Percentiles rank a stretch among this genome's conserved stretches.
phyloP scores from a whole-genome alignment of 345 rosid species.

The Gossypium longicalyx region DNA sequence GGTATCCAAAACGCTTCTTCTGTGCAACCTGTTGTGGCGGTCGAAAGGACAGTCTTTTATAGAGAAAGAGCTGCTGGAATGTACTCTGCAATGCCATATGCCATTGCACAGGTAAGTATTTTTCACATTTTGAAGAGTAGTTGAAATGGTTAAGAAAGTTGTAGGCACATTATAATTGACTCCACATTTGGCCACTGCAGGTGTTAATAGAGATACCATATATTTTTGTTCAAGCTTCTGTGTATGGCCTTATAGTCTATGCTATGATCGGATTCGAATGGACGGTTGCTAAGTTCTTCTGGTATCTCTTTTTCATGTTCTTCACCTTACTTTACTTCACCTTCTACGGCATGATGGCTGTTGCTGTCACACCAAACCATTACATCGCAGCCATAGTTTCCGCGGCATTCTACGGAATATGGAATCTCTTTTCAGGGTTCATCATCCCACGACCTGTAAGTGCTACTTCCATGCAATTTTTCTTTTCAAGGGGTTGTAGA shows the following conservation, averaged over 20 bases:
- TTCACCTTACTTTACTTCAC: conserved; percentile 63
- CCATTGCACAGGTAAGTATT: conserved; percentile 42
- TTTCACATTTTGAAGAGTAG: neutral
- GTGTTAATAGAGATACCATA: conserved; percentile 60
- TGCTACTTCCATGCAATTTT: neutral
- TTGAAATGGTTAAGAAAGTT: neutral
- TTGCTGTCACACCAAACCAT: conserved; percentile 61
- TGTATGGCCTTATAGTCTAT: conserved; percentile 48
- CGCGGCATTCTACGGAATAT: conserved; percentile 42
- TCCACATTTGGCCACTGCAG: conserved; percentile 29
- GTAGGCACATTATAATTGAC: neutral
- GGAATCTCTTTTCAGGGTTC: conserved; percentile 69
- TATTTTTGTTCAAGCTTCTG: conserved; percentile 40
- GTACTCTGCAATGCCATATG: conserved; percentile 50
- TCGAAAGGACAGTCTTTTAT: conserved; percentile 71
- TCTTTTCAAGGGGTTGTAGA: neutral
- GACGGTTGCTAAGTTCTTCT: conserved; percentile 48
- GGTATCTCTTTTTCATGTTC: conserved; percentile 62
- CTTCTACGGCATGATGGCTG: conserved; percentile 68
- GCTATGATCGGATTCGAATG: conserved; percentile 67
- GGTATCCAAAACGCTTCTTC: conserved; percentile 52
- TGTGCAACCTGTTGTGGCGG: conserved; percentile 63
- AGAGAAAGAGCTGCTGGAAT: conserved; percentile 44
- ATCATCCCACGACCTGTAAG: conserved; percentile 59
- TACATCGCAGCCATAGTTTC: conserved; percentile 51